Evolutionary conservation across 2,329 filamentous ascomycete genomes (phyloP), one percentile per base, ranked within the genome.

Genomic region (Thermothelomyces thermophilus): DNA sequence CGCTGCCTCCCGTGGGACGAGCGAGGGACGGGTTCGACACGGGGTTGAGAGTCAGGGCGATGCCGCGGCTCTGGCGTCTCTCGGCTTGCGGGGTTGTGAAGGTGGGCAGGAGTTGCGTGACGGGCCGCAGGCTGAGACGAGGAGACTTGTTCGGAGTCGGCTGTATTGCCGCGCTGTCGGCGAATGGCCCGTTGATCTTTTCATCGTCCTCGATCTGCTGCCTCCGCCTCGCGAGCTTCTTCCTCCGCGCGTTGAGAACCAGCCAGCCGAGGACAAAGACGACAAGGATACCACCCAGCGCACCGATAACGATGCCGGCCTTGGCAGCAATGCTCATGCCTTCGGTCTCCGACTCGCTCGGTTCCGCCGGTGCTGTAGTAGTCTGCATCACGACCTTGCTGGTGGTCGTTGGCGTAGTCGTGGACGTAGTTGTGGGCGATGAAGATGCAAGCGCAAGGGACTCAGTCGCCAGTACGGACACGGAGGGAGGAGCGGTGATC

Each of bases 291-390:
- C 79, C 80, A 6, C 84, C 73, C 28, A 96, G 69, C 41, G 94
- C 80, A 62, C 90, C 90, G 63, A 96, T 83, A 5, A 85, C 88
- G 54, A 96, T 79, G 53, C 93, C 93, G 37, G 89, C 90, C 68
- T 89, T 93, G 36, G 70, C 65, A 26, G 70, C 76, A 8, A 58
- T 51, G 52, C 62, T 62, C 36, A 53, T 70, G 64, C 50, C 76
- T 64, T 45, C 64, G 36, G 35, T 44, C 41, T 34, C 55, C 46
- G 36, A 48, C 24, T 52, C 57, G 55, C 42, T 60, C 52, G 56
- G 34, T 3, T 43, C 41, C 10, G 53, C 53, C 2, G 57, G 48
- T 13, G 55, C 41, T 28, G 57, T 56, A 2, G 63, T 43, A 17
- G 47, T 41, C 22, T 44, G 8, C 30, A 50, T 20, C 5, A 36